A percentile compares a stretch with the other conserved stretches of the same genome.
Conservation (phyloP, 495 filamentous ascomycete genomes). For the Penicillium paradoxum region DNA sequence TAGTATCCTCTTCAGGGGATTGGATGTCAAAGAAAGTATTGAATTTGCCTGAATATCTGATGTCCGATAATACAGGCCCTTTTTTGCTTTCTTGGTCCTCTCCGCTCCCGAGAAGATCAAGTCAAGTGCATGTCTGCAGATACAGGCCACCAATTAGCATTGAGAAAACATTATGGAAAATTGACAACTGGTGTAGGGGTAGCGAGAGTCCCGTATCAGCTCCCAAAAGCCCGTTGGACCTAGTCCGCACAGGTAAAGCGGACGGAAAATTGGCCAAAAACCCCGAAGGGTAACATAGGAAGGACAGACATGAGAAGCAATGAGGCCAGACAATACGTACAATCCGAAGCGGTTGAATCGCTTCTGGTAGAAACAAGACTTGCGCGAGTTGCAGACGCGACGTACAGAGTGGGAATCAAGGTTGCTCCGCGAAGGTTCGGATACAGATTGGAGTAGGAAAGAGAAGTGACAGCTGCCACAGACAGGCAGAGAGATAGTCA, state of each 20-base stretch:
- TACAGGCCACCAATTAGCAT: constrained; percentile 39
- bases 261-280: constrained; percentile 6
- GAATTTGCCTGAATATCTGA: constrained; percentile 30
- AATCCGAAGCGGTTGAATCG: constrained; percentile 33
- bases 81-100: constrained; percentile 27
- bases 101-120: constrained; percentile 30
- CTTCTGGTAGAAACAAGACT: constrained; percentile 25
- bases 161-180: constrained; percentile 15
- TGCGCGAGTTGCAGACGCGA: constrained; percentile 15
- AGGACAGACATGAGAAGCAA: constrained; percentile 14
- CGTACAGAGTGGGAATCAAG: constrained; percentile 15
- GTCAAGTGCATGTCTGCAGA: constrained; percentile 44
- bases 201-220: neutral
- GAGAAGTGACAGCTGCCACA: constrained; percentile 12
- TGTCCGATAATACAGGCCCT: constrained; percentile 32
- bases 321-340: constrained; percentile 42
- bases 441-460: constrained; percentile 12
- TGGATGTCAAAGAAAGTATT: constrained; percentile 15
- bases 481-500: constrained; percentile 7
- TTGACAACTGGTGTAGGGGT: constrained; percentile 8
- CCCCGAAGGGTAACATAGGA: constrained; percentile 8
- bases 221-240: neutral
- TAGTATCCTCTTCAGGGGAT: constrained; percentile 6
- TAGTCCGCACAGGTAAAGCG: constrained; percentile 1
- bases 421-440: neutral